Base-by-base conservation (phyloP, 2,329 filamentous ascomycete genomes). In the Diaporthe vexans region DNA sequence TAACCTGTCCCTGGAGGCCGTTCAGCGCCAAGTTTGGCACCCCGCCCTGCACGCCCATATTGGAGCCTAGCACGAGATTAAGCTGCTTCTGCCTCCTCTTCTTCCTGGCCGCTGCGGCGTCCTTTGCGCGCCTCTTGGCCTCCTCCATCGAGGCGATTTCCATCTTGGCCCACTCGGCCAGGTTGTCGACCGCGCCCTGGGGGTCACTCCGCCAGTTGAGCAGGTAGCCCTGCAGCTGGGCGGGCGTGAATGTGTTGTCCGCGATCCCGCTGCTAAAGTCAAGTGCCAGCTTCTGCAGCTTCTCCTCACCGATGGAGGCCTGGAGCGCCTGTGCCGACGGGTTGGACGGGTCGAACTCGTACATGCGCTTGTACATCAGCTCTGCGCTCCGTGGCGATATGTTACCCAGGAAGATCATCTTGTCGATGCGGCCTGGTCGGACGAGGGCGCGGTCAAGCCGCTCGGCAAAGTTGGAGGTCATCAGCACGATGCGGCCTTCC, bases 381-480 rank as follows among this genome's bases (percentile, higher is more conserved):
- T 83, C 82, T 10, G 86, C 84, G 17, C 85, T 86, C 46, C 79
- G 77, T n/a, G 76, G 81, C 57, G 84, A 85, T 40, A 88, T 87
- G 75, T 86, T 83, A 40, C 84, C 85, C 68, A 94, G 91, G 19
- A 85, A 81, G 11, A 94, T 87, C 74, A 54, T 89, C 81, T 90
- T 86, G 77, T 94, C 92, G 21, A 94, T 89, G 2, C 92, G 86
- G 0, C 92, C 93, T 0, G 92, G 92, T 0, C 92, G 86, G 13
- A 93, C 85, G 0, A 94, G 84, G 0, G 92, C 92, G 1, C 86
- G 83, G 78, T 94, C 92, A 0, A 94, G 87, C 69, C 89, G 87
- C 67, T 94, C 91, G 0, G 89, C 88, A 67, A 89, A 87, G 78
- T 94, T 94, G 37, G 92, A 93, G 0, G 92, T 94, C 92, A 94